Conservation (phyloP, 768 basidiomycete species). For the Tricholoma saponaceum region DNA sequence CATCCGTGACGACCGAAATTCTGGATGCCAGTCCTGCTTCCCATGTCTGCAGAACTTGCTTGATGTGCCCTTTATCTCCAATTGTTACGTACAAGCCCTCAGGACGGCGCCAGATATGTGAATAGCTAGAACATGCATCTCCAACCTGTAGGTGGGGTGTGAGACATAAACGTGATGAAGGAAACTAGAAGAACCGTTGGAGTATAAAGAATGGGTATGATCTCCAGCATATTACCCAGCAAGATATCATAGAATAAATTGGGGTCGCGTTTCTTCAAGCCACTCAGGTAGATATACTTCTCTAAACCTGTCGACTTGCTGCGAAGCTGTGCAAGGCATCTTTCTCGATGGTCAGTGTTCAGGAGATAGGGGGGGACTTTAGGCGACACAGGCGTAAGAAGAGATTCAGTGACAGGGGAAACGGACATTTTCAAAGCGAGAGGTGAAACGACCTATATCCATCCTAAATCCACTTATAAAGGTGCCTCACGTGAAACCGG, state of each 20-base stretch:
- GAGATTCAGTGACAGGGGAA: background rate
- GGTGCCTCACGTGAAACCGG: background rate
- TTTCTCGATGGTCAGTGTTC: slow-evolving; percentile 47
- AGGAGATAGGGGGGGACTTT: slow-evolving; percentile 46
- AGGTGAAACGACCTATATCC: background rate
- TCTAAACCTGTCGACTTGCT: slow-evolving; percentile 55
- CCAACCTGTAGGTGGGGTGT: slow-evolving; percentile 44
- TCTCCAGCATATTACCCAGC: slow-evolving; percentile 58
- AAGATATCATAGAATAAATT: slow-evolving; percentile 65
- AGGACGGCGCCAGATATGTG: slow-evolving; percentile 62
- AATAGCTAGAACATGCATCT: slow-evolving; percentile 69
- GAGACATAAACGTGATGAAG: slow-evolving; percentile 5
- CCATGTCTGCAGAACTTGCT: slow-evolving; percentile 52
- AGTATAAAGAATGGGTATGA: slow-evolving; percentile 71
- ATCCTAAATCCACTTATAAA: background rate
- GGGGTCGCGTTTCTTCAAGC: slow-evolving; percentile 58
- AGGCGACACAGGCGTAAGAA: slow-evolving; percentile 2
- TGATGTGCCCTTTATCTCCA: slow-evolving; percentile 61
- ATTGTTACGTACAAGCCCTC: slow-evolving; percentile 63
- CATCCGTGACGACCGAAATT: slow-evolving; percentile 79
- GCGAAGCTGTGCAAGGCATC: slow-evolving; percentile 55
- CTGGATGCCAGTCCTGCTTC: slow-evolving; percentile 40
- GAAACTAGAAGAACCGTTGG: slow-evolving; percentile 47
- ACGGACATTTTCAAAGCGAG: background rate
- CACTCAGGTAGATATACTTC: slow-evolving; percentile 68